Conservation (phyloP, 306 rosid species). For the Dryas octopetala region DNA sequence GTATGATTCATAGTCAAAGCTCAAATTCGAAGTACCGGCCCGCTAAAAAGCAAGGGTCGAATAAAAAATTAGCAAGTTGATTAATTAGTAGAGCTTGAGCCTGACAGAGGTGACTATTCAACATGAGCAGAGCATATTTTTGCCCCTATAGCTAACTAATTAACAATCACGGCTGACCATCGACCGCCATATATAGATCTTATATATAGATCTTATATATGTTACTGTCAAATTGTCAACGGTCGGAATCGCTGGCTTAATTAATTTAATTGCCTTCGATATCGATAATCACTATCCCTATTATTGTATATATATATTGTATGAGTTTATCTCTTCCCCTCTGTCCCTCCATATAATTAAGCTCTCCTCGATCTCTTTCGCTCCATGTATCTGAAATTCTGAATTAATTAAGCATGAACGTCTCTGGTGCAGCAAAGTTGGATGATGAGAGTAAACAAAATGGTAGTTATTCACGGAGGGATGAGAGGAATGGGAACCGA, state of each 20-base stretch:
- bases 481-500: constrained; percentile 48
- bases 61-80: neutral
- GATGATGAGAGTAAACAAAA: neutral
- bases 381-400: neutral
- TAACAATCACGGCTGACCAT: too few species aligned
- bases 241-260: constrained; percentile 73
- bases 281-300: neutral
- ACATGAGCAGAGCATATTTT: too few species aligned
- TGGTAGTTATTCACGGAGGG: neutral
- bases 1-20: neutral
- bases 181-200: neutral
- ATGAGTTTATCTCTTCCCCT: neutral
- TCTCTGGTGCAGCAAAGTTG: constrained; percentile 22
- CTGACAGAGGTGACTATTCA: too few species aligned
- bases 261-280: neutral
- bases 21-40: neutral
- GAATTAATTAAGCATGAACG: too few species aligned
- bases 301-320: neutral
- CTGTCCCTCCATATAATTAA: neutral
- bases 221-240: constrained; percentile 45
- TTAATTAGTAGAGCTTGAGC: neutral
- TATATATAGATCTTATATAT: neutral
- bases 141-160: too few species aligned
- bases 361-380: neutral
- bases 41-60: neutral